Base-by-base conservation (phyloP, 805 yeast genomes). In the Debaryomyces castellii region DNA sequence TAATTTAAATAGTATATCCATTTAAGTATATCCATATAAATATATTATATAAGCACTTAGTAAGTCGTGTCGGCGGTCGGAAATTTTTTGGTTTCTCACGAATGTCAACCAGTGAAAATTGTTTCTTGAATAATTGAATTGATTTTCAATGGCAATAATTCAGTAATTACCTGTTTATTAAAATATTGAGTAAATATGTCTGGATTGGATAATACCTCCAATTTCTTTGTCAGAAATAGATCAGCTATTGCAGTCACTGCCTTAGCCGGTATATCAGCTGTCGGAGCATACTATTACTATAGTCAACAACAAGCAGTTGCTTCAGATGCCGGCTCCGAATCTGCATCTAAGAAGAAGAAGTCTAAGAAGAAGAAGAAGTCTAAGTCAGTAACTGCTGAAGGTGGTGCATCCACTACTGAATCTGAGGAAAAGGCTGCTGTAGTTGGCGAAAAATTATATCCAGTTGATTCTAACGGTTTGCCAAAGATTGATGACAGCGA, bases 211-310 rank as follows among this genome's bases (percentile, higher is more conserved):
- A 53, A 54, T 41, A 41, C 50, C 22, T 38, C 41, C 35, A 50
- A 38, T 44, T 78, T 79, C 58, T 67, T 79, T 46, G 66, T 74
- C 41, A 67, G 75, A 52, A 78, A 85, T 70, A 84, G 77, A 63
- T 69, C 80, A n/a, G 87, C 85, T 34, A 74, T 86, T 44, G 68
- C 81, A 25, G 78, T 85, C 39, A 74, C 89, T 9, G 78, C 82
- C 6, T 77, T 82, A 50, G 86, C 86, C 41, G 80, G 81, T 48
- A 77, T 81, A 42, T 76, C 84, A 32, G 88, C 84, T 24, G 77
- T 79, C 28, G 82, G 85, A 45, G 85, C 87, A 8, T 81, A 78
- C 54, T 78, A 76, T 54, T 73, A 72, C 52, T 68, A 66, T 53
- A 66, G 65, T 44, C 64, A 69, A 48, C 67, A 56, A 53, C 54